Base-by-base conservation (phyloP, 768 basidiomycete species). In the Boletus tylopilopsis region DNA sequence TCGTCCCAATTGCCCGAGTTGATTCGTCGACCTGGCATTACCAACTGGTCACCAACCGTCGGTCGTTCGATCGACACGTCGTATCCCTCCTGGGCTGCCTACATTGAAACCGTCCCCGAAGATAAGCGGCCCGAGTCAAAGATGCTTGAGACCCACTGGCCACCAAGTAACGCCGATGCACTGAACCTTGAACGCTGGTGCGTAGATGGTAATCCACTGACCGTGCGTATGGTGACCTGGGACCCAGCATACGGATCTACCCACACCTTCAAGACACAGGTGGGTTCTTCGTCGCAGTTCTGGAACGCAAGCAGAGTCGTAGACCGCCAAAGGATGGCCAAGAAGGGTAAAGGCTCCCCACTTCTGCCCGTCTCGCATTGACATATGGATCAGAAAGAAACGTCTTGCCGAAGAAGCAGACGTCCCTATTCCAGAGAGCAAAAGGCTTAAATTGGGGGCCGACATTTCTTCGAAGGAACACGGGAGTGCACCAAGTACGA, bases 231-330 rank as follows among this genome's bases (percentile, higher is more conserved):
- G 22, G 21, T 51, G 34, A 63, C 19, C 37, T 11, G 36, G 18
- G 27, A 2, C 16, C 29, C 43, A 96, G 94, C 58, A 71, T 97
- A 67, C 80, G 96, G 33, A 81, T 98, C 54, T 90, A 95, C 63
- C 94, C 96, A 2, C 94, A 98, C 64, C 72, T 96, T 9, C 96
- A 98, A 68, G 90, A 99, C 62, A 91, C 94, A 0, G 96, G 96
- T 3, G 96, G 94, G 0, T 99, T 99, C 71, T 99, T 96, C 63
- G 84, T 99, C n/a, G 93, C 93, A 11, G 87, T 96, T 0, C 67
- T 97, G 30, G 78, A 87, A 62, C 80, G 76, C 61, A 79, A 71
- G 45, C 51, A 56, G 15, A 50, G 23, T 10, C 41, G 50, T 27
- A 49, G 55, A 2, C 24, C 35, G 6, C 24, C 42, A 4, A 30